Evolutionary conservation across 2,329 filamentous ascomycete genomes (phyloP), one percentile per base, ranked within the genome.

Genomic region (Sclerotinia glacialis): DNA sequence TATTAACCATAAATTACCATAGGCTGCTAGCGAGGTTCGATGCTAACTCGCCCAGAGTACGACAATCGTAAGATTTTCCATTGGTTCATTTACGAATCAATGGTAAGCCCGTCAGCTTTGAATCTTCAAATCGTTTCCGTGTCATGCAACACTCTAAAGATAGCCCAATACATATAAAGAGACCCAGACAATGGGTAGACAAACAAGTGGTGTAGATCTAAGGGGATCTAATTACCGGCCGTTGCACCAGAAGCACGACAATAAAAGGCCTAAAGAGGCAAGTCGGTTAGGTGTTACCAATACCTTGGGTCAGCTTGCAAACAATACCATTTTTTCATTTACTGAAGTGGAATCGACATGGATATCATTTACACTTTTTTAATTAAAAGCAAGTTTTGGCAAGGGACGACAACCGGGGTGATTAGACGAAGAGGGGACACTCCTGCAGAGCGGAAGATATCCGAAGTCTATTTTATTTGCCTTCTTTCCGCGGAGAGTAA

Each of bases 261-360:
- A 46, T 26, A 7, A 9, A 31, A 18, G 12, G 37, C 37, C 61
- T 31, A 37, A n/a, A 55, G 11, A 47, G 50, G 61, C 49, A 64
- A 50, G 61, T 56, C 40, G 42, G 23, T 56, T 56, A 64, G 21
- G 61, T 64, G 49, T 54, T 65, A 65, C 62, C 62, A 58, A 59
- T 42, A 58, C 61, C 52, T 64, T 56, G 61, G 61, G 61, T 64
- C 61, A 44, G 50, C 61, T 21, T 53, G 40, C 18, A n/a, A n/a
- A 40, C 37, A 14, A 50, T 26, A 14, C 28, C 11, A n/a, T 52
- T 4, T 23, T 60, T 34, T 34, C 11, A 60, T 37, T 60, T 18
- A 26, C 37, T 60, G 28, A 37, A 49, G 44, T 49, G 44, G 14
- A 23, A 49, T 49, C 21, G 21, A 12, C 53, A 42, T 40, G 53